Conservation (phyloP, 1,284 basidiomycete species). For the Xerocomus nothofagi region DNA sequence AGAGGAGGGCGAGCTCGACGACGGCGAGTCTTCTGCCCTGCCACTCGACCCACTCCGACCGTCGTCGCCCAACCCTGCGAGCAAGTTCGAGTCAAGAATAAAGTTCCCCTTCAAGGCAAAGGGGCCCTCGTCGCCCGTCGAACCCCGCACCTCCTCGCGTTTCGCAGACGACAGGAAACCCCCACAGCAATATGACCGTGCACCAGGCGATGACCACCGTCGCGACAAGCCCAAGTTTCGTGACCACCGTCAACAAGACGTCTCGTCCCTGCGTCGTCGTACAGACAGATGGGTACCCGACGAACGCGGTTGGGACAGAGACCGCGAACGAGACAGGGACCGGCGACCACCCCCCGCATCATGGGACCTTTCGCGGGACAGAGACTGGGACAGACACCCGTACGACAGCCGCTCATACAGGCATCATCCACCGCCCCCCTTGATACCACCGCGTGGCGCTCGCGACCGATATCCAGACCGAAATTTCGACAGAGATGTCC, state of each 20-base stretch:
- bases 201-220: constrained; percentile 45
- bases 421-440: constrained; percentile 7
- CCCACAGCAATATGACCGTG: constrained; percentile 43
- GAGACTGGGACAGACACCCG: constrained; percentile 21
- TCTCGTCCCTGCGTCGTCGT: constrained; percentile 18
- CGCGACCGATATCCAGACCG: constrained; percentile 28
- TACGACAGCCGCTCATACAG: constrained; percentile 28
- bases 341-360: constrained; percentile 15
- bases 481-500: constrained; percentile 24
- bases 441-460: constrained; percentile 13
- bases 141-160: constrained; percentile 14
- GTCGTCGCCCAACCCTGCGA: constrained; percentile 22
- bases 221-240: constrained; percentile 33
- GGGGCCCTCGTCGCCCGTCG: constrained; percentile 5
- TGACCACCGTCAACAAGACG: constrained; percentile 27
- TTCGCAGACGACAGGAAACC: constrained; percentile 27
- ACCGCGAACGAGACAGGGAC: constrained; percentile 29
- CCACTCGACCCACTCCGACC: constrained; percentile 10
- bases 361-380: constrained; percentile 27
- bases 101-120: constrained; percentile 77
- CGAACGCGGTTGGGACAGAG: constrained; percentile 25
- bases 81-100: constrained; percentile 46
- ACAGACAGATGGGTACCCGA: constrained; percentile 34
- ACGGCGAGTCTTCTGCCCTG: constrained; percentile 25
- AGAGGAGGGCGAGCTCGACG: constrained; percentile 77